These are phyloP conservation scores for Penicillium sp. DNA, from an alignment of 2,329 filamentous ascomycete genomes.

Conservation along the genomic window DNA sequence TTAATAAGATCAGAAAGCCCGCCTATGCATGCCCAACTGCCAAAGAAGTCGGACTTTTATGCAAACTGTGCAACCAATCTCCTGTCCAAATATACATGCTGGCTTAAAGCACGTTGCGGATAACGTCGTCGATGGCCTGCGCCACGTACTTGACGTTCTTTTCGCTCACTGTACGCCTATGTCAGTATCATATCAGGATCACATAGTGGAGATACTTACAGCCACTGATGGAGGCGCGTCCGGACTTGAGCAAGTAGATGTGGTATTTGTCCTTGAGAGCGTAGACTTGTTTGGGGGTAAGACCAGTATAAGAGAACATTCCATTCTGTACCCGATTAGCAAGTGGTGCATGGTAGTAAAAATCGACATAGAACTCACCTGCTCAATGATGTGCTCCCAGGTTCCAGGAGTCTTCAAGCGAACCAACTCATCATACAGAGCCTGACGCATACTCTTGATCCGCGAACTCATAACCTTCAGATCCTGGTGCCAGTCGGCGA, in stretches of 20 bases:
- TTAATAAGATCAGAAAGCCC: conserved; percentile 13
- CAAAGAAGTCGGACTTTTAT: neutral
- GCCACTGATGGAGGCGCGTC: conserved; percentile 39
- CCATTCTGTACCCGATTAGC: conserved; percentile 46
- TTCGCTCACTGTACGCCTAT: conserved; percentile 31
- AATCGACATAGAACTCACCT: conserved; percentile 52
- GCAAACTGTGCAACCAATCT: conserved; percentile 1
- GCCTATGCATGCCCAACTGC: conserved; percentile 13
- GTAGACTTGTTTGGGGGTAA: conserved; percentile 44
- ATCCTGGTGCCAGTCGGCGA: conserved; percentile 85
- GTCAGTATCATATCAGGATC: neutral
- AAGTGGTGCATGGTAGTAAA: no score
- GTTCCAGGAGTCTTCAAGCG: conserved; percentile 77
- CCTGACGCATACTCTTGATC: conserved; percentile 84
- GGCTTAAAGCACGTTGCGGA: conserved; percentile 31
- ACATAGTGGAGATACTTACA: conserved; percentile 24
- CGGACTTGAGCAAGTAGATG: conserved; percentile 41
- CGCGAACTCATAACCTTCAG: conserved; percentile 86
- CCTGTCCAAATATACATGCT: conserved; percentile 1
- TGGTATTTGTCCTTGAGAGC: conserved; percentile 41
- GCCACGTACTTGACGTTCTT: conserved; percentile 40
- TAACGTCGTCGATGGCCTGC: conserved; percentile 35
- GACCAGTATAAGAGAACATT: conserved; percentile 80
- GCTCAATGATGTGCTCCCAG: conserved; percentile 97
- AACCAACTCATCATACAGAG: conserved; percentile 73